These are phyloP conservation scores for Ensete glaucum DNA, from an alignment of 176 grass and related monocot species.

Conservation along the genomic window DNA sequence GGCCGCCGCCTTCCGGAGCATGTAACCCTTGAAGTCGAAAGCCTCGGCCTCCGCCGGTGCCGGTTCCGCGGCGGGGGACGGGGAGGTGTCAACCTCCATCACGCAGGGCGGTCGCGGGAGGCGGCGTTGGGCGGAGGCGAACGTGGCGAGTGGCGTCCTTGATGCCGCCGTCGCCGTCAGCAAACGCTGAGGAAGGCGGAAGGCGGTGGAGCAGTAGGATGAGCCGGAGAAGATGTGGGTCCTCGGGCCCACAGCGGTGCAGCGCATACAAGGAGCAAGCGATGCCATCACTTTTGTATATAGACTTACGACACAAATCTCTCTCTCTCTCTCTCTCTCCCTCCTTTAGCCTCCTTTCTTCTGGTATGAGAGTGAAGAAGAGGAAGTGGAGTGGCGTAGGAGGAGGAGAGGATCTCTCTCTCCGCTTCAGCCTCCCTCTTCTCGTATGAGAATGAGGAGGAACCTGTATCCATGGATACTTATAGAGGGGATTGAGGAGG, in stretches of 20 bases:
- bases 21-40: not conserved
- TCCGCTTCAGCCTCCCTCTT: no score
- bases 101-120: not conserved
- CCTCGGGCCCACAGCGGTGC: not conserved
- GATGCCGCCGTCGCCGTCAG: not conserved
- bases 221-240: not conserved
- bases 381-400: no score
- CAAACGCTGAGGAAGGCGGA: not conserved
- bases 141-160: not conserved
- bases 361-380: no score
- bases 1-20: not conserved
- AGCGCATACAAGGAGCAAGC: not conserved
- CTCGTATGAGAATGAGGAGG: no score
- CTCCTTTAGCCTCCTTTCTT: no score
- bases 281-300: not conserved
- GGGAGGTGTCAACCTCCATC: not conserved
- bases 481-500: no score
- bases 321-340: no score
- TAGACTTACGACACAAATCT: no score
- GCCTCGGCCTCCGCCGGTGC: not conserved
- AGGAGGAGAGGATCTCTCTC: no score
- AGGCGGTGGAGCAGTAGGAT: no score
- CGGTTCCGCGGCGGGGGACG: not conserved
- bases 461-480: no score
- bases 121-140: not conserved